Percentiles rank a stretch among this genome's conserved stretches.
Evolutionary conservation across 192 early-diverging fungal species (phyloP).

Genomic region (Podila epicladia): DNA sequence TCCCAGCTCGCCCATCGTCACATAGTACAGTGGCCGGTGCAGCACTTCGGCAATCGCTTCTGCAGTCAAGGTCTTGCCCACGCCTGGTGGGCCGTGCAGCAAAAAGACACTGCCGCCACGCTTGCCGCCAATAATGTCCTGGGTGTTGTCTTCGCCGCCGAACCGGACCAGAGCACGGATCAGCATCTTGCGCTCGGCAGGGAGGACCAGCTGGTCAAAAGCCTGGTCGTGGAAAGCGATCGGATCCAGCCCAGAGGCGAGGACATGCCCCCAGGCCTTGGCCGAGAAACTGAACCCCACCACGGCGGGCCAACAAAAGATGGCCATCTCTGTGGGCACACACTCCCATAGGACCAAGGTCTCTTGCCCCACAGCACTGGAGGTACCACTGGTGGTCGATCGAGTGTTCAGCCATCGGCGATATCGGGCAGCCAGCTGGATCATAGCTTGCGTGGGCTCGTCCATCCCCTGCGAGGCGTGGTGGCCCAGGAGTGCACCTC

Average conservation of each 20-base stretch:
- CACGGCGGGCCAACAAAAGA: conserved; percentile 55
- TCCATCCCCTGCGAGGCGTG: background rate
- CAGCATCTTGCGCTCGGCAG: conserved; percentile 53
- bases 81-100: conserved; percentile 65
- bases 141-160: conserved; percentile 49
- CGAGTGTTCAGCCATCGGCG: background rate
- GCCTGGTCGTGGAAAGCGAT: conserved; percentile 62
- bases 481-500: background rate
- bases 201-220: conserved; percentile 63
- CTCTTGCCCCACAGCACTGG: background rate
- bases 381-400: background rate
- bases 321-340: background rate
- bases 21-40: conserved; percentile 64
- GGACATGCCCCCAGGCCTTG: conserved; percentile 66
- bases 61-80: conserved; percentile 69
- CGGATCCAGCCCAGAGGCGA: conserved; percentile 43
- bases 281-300: conserved; percentile 65
- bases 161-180: conserved; percentile 62
- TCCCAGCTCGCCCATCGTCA: conserved; percentile 71
- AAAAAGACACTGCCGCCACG: conserved; percentile 64
- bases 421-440: background rate
- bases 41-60: conserved; percentile 67
- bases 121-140: conserved; percentile 66
- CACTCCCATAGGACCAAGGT: background rate
- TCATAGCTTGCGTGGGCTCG: background rate